Evolutionary conservation across 345 rosid genomes (phyloP), one percentile per base, ranked within the genome.

Genomic region (Gossypium arboreum): DNA sequence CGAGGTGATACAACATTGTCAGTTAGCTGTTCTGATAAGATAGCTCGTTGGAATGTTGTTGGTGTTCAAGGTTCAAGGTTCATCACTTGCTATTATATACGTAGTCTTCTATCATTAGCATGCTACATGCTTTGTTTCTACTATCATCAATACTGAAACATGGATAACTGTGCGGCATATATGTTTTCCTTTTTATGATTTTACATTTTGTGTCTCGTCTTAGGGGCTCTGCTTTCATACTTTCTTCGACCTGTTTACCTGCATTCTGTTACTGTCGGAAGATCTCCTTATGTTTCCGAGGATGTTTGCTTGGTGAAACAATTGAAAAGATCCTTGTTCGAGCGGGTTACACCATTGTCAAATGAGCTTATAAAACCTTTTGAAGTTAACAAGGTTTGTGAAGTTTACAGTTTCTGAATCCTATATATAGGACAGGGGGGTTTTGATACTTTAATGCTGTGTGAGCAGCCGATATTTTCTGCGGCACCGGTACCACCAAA

Each of bases 1-100:
- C 98, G 98, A 41, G 98, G 98, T 76, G 92, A 91, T 81, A 80
- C 88, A 2, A 94, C 98, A 56, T 85, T 89, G 81, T 92, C 98
- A 16, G 97, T 91, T 25, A 59, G 64, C 41, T 59, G 64, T 39
- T 59, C 64, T 25, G 64, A 59, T 9, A 78, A 94, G 89, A 88
- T 93, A 65, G 85, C 96, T 78, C 90, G 94, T 51, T 94, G 98
- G 98, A 94, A 91, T 77, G 84, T 89, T 72, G 84, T 90, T 72
- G 99, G 99, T 80, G 87, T 91, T 82, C 98, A 94, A 93, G 98
- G 98, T 91, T 63, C 66, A 94, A 93, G 98, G 98, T 91, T 60
- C 66, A 61, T 64, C 57, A 44, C 77, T 60, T 74, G 13, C 65
- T 64, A 16, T 58, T 13, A 22, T 59, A 20, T 71, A 39, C 63